Evolutionary conservation across 2,329 filamentous ascomycete genomes (phyloP), one percentile per base, ranked within the genome.

Genomic region (Dactylellina sp.): DNA sequence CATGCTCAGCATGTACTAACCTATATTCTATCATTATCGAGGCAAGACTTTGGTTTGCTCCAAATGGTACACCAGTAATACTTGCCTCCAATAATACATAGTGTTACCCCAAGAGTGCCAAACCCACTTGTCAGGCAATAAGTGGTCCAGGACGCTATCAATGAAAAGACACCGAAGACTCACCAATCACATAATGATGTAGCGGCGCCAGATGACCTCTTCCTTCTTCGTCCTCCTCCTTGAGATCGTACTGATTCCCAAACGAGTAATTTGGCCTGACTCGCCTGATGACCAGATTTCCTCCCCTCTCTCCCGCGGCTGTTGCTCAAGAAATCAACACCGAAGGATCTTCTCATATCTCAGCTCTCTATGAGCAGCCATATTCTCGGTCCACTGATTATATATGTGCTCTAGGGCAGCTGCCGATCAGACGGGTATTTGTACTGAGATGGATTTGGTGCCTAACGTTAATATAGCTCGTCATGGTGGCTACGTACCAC

Each of bases 401-500:
- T 44, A 44, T 24, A 5, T 42, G 11, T 44, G n/a, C n/a, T 44
- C 53, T 16, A n/a, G n/a, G 32, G 32, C 14, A 24, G 25, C 18
- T 16, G 50, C 18, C n/a, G 50, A n/a, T 12, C 16, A 9, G 3
- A 4, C 4, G 14, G 16, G 9, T 2, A 14, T 7, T n/a, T n/a
- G 14, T 55, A 55, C 6, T 6, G 22, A 9, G 50, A 28, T n/a
- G 50, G 53, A 32, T 32, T 5, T n/a, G 53, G 39, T 1, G 42
- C n/a, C n/a, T 9, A 14, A 57, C 11, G 14, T 42, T 42, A 6
- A 18, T 7, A 24, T 44, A 7, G 37, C 53, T 57, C 2, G 53
- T 44, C 9, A 18, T 44, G 2, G 53, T 35, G 7, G 53, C 42
- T 14, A 35, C 32, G 37, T 57, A 57, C 53, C 53, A 6, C 35